Evolutionary conservation across 352 stramenopile genomes (phyloP), one percentile per base, ranked within the genome.

Genomic region (Thalassiosira mediterranea): DNA sequence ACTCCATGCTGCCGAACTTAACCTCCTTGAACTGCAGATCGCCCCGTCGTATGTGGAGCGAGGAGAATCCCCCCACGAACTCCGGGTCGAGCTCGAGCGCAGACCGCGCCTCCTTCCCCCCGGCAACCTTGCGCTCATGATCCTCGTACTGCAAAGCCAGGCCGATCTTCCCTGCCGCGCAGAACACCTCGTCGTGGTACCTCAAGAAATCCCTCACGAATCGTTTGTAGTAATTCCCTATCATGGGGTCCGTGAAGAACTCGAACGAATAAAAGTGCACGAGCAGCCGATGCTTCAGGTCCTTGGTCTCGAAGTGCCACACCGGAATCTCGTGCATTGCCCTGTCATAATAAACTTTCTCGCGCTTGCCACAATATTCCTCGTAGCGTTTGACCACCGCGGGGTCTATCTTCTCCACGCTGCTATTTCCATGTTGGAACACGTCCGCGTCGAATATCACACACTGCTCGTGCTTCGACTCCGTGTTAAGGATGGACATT

Each of bases 11-110:
- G 21, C 86, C 63, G 59, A 94, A 83, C 57, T 90, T 93, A 4
- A 92, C 87, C 64, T 88, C 73, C 69, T 90, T 88, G 38, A 89
- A 93, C 67, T 92, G 84, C 53, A 95, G 89, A 65, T 95, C 90
- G 49, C 90, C 90, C 28, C 90, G 79, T n/a, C 90, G 64, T 28
- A 95, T 89, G 70, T 95, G 90, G 11, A 94, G 53, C 7, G 88
- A 86, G 10, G 86, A 89, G 75, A 77, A 91, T 28, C 60, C 58
- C 40, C 76, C 79, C 2, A 73, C 69, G 38, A 78, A 62, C 57
- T 81, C 67, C n/a, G 51, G 38, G 61, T 76, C 65, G 37, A 70
- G 32, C 11, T 71, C 47, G 34, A 28, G 13, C 21, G 15, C 5
- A 32, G 47, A 28, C 19, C 42, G 44, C 26, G 49, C 25, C 17